Evolutionary conservation across 768 basidiomycete species (phyloP), one percentile per base, ranked within the genome.

Genomic region (Goffeauzyma gilvescens): DNA sequence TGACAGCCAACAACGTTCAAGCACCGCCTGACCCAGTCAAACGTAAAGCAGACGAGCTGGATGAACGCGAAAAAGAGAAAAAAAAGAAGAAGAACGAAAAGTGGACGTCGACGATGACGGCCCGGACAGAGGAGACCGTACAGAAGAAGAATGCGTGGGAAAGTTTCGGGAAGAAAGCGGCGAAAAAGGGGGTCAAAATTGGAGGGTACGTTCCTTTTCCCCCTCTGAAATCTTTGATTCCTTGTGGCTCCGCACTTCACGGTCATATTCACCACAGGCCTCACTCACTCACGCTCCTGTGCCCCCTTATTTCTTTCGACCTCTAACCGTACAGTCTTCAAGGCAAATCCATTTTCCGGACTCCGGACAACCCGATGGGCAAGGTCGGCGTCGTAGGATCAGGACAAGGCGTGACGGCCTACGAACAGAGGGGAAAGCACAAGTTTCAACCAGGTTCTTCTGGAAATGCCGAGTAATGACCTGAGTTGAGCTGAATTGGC

Each of bases 31-130:
- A 45, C 4, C n/a, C 39, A 8, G 15, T 34, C 20, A 64, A 63
- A 45, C 47, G 64, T 8, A 55, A 53, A 24, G 57, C 54, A n/a
- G 55, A 55, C 18, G 44, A 60, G 33, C n/a, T n/a, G n/a, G 51
- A 50, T 26, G 64, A 65, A 25, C 48, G 46, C 46, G 64, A 63
- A 34, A 64, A 64, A 50, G 64, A 62, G 42, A 59, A 60, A 55
- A 62, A 61, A 52, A 63, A 61, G 52, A 55, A 54, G 49, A 65
- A 65, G 55, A 62, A 59, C 23, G 64, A 65, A 38, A 62, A 63
- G 40, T 64, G 64, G 64, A 56, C 60, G 46, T 62, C 59, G 45
- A 52, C 43, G 14, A 59, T 60, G 41, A 53, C 61, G 33, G 53
- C 51, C 12, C 61, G 56, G 43, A 55, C 61, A 26, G 54, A 62